Evolutionary conservation across 176 grass and related monocot genomes (phyloP), one percentile per base, ranked within the genome.

Genomic region (Guadua angustifolia): DNA sequence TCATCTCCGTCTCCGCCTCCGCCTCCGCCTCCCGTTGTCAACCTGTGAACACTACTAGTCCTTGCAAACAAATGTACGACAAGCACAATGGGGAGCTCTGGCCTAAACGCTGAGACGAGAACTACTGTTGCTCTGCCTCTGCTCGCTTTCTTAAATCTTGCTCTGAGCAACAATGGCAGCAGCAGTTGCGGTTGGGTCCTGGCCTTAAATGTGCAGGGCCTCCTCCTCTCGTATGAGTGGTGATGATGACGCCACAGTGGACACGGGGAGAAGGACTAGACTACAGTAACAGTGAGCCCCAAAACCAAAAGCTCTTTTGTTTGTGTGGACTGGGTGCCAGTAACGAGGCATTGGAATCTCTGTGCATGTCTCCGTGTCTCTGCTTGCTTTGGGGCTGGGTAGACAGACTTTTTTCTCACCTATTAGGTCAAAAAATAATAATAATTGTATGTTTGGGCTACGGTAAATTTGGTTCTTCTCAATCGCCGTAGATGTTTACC

Each of bases 321-420:
- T 26, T 44, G 38, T 21, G 38, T 17, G 69, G 58, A 26, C 68
- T 15, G 4, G 17, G 16, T 32, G 53, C 7, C 35, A 44, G 16
- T 1, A 44, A 19, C 44, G 66, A 83, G 73, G 66, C 53, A 6
- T 44, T 29, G 42, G 72, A 82, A 40, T 82, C 63, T 62, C 53
- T 61, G 66, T 60, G 43, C 22, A 3, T 84, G 70, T 47, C 26
- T 19, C 53, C 53, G 1, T 55, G 38, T 10, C 40, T 25, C 5
- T 78, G 1, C 17, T 68, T 55, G n/a, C 35, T 64, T 58, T 80
- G 15, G 18, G 16, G 49, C 4, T 1, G 6, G 10, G 10, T 2
- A 16, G 5, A 0, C 35, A 36, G 35, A 0, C 35, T 36, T 36
- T 36, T 36, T 36, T 36, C 35, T 36, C 3, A 4, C 35, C 35